Evolutionary conservation across 345 rosid genomes (phyloP).

Genomic region (Syzygium grande): DNA sequence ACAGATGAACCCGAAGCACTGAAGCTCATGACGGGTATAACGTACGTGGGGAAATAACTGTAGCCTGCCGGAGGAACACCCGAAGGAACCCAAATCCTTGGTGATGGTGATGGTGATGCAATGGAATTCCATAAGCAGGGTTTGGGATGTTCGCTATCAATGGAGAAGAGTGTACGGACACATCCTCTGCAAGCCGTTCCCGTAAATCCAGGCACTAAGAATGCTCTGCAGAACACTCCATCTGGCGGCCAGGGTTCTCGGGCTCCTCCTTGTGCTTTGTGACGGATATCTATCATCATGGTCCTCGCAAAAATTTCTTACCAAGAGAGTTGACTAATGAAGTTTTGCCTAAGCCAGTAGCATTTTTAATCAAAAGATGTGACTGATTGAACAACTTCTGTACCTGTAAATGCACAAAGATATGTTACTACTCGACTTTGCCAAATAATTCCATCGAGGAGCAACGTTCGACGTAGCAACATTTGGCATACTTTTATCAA

Average conservation of each 20-base stretch:
- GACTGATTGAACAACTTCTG: no score
- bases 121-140: slow-evolving; percentile 27
- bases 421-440: no score
- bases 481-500: no score
- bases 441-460: no score
- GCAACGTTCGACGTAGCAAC: no score
- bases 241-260: slow-evolving; percentile 23
- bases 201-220: slow-evolving; percentile 29
- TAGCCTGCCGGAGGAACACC: slow-evolving; percentile 42
- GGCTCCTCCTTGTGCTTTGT: slow-evolving; percentile 24
- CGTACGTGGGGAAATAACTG: slow-evolving; percentile 58
- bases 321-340: no score
- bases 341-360: no score
- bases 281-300: slow-evolving; percentile 25
- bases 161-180: slow-evolving; percentile 35
- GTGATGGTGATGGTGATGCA: slow-evolving; percentile 22
- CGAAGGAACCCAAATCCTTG: slow-evolving; percentile 30
- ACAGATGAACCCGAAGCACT: slow-evolving; percentile 29
- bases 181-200: slow-evolving; percentile 39
- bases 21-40: slow-evolving; percentile 39
- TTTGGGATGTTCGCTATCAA: slow-evolving; percentile 18
- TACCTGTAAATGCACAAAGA: no score
- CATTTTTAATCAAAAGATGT: no score
- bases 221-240: slow-evolving; percentile 48
- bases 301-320: no score